phyloP scores from a whole-genome alignment of 257 asterid species.

The Przewalskia tangutica region DNA sequence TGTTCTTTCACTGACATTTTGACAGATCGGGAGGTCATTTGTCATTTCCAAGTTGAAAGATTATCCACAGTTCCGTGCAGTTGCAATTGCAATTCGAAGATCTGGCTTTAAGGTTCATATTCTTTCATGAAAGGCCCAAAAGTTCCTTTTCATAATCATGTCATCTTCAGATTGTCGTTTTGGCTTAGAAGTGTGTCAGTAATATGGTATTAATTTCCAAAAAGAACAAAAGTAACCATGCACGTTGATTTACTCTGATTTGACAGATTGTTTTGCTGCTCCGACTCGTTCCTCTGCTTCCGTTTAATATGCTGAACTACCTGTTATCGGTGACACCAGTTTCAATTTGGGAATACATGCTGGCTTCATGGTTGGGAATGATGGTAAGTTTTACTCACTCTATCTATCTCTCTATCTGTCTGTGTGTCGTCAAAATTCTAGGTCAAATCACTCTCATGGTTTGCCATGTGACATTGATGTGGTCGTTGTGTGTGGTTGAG shows the following conservation, averaged over 20 bases:
- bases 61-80: slow-evolving; percentile 87
- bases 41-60: slow-evolving; percentile 88
- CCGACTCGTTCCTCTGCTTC: slow-evolving; percentile 90
- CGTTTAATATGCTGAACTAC: slow-evolving; percentile 94
- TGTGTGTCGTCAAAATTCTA: background rate
- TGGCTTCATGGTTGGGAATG: slow-evolving; percentile 99
- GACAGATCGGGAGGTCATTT: slow-evolving; percentile 83
- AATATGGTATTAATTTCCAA: background rate
- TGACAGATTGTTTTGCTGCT: slow-evolving; percentile 87
- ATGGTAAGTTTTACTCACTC: slow-evolving; percentile 41
- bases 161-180: background rate
- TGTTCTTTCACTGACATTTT: background rate
- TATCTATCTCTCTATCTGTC: background rate
- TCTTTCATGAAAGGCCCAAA: background rate
- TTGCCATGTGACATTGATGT: background rate
- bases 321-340: slow-evolving; percentile 93
- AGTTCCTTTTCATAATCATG: background rate
- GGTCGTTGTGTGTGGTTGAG: background rate
- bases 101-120: slow-evolving; percentile 81
- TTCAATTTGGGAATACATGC: slow-evolving; percentile 65
- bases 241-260: slow-evolving; percentile 1
- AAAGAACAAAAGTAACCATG: background rate
- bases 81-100: slow-evolving; percentile 70
- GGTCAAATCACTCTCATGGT: background rate
- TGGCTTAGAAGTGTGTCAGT: background rate